Evolutionary conservation across 805 yeast species (phyloP), one percentile per base, ranked within the genome.

Genomic region (Yamadazyma insecticola): DNA sequence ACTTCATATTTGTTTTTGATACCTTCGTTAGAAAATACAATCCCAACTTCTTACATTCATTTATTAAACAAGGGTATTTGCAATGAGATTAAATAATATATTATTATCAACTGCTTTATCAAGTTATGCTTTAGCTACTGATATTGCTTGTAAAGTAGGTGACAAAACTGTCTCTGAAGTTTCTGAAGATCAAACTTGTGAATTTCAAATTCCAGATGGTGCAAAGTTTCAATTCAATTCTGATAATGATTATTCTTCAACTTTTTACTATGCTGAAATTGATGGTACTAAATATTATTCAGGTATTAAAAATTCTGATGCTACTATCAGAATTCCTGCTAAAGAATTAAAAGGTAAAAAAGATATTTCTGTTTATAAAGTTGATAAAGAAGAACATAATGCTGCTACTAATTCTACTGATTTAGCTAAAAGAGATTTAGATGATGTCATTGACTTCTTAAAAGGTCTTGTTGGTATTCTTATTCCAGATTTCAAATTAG

Each of bases 181-280:
- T 22, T 67, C 60, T 48, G 53, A 53, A 42, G 68, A 54, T 30
- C 52, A 68, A 19, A 29, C 32, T 4, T 63, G 70, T 49, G 54
- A 60, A 22, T 62, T 62, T 55, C 32, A 50, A 6, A 36, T 63
- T 24, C 66, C 66, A 35, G 26, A 43, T 2, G n/a, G 30, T 15
- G 40, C 33, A 22, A 47, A 41, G 10, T 61, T 56, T 40, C 43
- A 44, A 20, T 60, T 41, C 44, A 38, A 19, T 12, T 44, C 53
- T 25, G 27, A 41, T 23, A 57, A 58, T 21, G 56, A 62, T 40
- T 63, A 54, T 48, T 32, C 41, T 15, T 55, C 44, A 29, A 55
- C 50, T 32, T 60, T 56, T 42, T 63, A 58, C 58, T 63, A 63
- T 46, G 39, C 53, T 22, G 10, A 37, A 22, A 55, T 41, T 14